These are phyloP conservation scores for Pichia scutulata DNA, from an alignment of 805 yeast species.

Conservation along the genomic window DNA sequence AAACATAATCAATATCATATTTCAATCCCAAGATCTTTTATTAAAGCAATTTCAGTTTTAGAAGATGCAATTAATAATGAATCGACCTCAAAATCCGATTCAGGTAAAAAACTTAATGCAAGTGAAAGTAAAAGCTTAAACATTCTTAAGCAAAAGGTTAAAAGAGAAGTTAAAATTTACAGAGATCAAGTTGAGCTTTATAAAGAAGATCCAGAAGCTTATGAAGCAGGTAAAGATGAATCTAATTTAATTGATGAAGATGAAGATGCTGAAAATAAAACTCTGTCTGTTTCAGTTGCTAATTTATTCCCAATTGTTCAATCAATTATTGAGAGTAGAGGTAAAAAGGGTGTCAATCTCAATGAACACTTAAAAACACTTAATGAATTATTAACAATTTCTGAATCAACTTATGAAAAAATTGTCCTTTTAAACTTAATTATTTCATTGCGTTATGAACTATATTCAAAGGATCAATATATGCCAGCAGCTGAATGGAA, in stretches of 20 bases:
- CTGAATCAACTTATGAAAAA: conserved; percentile 59
- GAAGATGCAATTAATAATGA: conserved; percentile 56
- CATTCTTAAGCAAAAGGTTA: conserved; percentile 80
- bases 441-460: conserved; percentile 83
- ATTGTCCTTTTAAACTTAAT: conserved; percentile 73
- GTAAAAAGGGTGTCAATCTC: conserved; percentile 88
- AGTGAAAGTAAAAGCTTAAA: conserved; percentile 80
- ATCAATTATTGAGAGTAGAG: conserved; percentile 79
- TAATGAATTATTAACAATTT: conserved; percentile 50
- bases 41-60: conserved; percentile 60
- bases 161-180: conserved; percentile 67
- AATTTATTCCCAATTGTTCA: conserved; percentile 63
- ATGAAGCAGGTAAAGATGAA: conserved; percentile 40
- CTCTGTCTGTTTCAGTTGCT: conserved; percentile 25
- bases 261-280: conserved; percentile 14
- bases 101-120: conserved; percentile 66
- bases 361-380: conserved; percentile 66
- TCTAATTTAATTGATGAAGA: not conserved
- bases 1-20: conserved; percentile 72
- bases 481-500: conserved; percentile 83
- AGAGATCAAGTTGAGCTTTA: conserved; percentile 50
- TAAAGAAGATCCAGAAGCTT: conserved; percentile 66
- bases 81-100: conserved; percentile 43
- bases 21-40: conserved; percentile 63
- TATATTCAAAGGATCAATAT: conserved; percentile 54